phyloP scores from a whole-genome alignment of 495 filamentous ascomycete genomes.

The Penicillium canariense region DNA sequence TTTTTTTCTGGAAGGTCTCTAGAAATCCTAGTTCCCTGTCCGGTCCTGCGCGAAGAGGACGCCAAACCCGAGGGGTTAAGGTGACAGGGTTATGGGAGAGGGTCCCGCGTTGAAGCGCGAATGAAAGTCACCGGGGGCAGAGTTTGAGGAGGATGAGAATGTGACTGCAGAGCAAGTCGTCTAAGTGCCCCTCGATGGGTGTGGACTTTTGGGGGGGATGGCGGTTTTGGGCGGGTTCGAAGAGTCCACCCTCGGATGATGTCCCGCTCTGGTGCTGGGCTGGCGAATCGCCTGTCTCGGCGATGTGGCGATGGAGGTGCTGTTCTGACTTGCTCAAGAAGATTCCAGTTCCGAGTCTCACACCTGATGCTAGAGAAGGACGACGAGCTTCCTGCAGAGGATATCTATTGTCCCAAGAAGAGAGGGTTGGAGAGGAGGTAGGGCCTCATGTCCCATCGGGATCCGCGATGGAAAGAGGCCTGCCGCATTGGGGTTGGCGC shows the following conservation, averaged over 20 bases:
- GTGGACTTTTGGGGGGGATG: slow-evolving; percentile 32
- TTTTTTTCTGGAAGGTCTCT: slow-evolving; percentile 2
- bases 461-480: slow-evolving; percentile 17
- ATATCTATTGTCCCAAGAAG: too few species aligned
- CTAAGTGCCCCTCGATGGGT: slow-evolving; percentile 49
- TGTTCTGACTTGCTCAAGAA: slow-evolving; percentile 5
- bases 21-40: slow-evolving; percentile 37
- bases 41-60: slow-evolving; percentile 38
- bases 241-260: slow-evolving; percentile 44
- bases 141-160: slow-evolving; percentile 40
- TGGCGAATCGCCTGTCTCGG: slow-evolving; percentile 22
- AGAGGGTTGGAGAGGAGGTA: slow-evolving; percentile 2
- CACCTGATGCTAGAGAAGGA: too few species aligned
- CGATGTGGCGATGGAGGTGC: slow-evolving; percentile 18
- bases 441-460: slow-evolving; percentile 10
- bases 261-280: slow-evolving; percentile 41
- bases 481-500: slow-evolving; percentile 25
- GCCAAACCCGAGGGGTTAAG: slow-evolving; percentile 44
- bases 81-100: slow-evolving; percentile 33
- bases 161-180: slow-evolving; percentile 27
- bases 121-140: slow-evolving; percentile 39
- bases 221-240: slow-evolving; percentile 38
- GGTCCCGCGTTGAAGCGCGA: slow-evolving; percentile 42
- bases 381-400: too few species aligned
- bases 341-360: neutral